phyloP scores from a whole-genome alignment of 768 basidiomycete species.

The Sporobolomyces phaffii region DNA sequence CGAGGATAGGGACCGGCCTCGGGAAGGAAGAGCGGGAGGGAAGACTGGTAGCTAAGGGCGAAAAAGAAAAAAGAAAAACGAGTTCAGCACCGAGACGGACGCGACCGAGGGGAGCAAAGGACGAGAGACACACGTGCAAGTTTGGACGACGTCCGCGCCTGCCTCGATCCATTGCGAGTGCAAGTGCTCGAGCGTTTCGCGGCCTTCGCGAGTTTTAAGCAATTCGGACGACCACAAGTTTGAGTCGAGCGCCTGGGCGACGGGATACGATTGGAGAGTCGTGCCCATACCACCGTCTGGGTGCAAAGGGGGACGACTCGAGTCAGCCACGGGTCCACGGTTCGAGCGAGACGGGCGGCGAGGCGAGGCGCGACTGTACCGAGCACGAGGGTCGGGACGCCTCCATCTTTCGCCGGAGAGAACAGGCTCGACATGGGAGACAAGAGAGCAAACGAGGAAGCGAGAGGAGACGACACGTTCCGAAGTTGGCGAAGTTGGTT shows the following conservation, averaged over 20 bases:
- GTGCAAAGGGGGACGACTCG: not conserved
- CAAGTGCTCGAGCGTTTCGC: conserved; percentile 40
- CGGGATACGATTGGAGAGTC: conserved; percentile 23
- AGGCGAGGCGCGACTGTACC: not conserved
- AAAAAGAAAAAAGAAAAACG: too few species aligned
- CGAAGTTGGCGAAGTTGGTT: too few species aligned
- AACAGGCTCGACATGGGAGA: not conserved
- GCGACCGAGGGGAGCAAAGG: not conserved
- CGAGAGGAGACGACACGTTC: too few species aligned
- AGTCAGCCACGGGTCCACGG: not conserved
- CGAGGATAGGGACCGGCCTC: not conserved
- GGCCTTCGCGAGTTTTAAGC: conserved; percentile 36
- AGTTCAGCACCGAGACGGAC: too few species aligned
- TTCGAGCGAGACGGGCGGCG: not conserved
- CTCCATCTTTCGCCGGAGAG: conserved; percentile 3
- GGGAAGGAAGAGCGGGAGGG: conserved; percentile 34
- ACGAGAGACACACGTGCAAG: conserved; percentile 45
- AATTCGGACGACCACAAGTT: conserved; percentile 47
- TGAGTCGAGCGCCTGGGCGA: conserved; percentile 32
- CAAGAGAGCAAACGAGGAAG: not conserved
- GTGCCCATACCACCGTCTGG: conserved; percentile 38
- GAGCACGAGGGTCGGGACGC: conserved; percentile 6
- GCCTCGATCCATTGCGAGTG: conserved; percentile 45
- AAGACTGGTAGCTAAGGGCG: conserved; percentile 43
- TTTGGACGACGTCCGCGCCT: conserved; percentile 46